Evolutionary conservation across 2,329 filamentous ascomycete species (phyloP), one percentile per base, ranked within the genome.

Genomic region (Claviceps capensis): DNA sequence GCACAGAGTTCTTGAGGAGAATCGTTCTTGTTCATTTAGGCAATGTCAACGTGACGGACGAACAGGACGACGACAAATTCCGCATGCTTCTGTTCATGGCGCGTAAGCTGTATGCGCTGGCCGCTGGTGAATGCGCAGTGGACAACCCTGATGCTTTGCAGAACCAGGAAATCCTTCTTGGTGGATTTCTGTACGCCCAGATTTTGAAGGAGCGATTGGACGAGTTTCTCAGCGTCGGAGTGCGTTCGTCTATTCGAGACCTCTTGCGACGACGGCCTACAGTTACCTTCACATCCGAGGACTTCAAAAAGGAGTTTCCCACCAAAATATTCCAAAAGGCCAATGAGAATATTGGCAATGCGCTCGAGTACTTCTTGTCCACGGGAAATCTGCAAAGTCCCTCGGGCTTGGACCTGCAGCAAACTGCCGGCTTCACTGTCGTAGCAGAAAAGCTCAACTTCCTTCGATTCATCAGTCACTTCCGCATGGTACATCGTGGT

Each of bases 401-500:
- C 14, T 95, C 88, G 34, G 93, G 93, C 57, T 76, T 98, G 42
- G 93, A 98, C 76, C 69, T 96, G 62, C 93, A 97, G 65, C 93
- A 98, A 68, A 84, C 85, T 0, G 93, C 91, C 13, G 93, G 93
- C 56, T 98, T 95, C 68, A 95, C 88, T 0, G 89, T 98, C 49
- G 90, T 97, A 49, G 93, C 93, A 2, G 93, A 98, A 67, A 97
- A 97, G 76, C 91, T 98, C 65, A 98, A 98, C 72, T 98, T 97
- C 67, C 82, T 95, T 63, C 88, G 93, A 62, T 98, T 97, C 72
- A 95, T 98, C 72, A 93, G 88, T 68, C 93, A 98, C 69, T 98
- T 98, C 78, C 86, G 93, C 59, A 96, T 96, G 89, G 88, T 98
- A 53, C 93, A 98, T 72, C 83, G 93, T 82, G 93, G 93, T 75